A percentile compares a stretch with the other conserved stretches of the same genome.
These are phyloP conservation scores for Lanmaoa rubissima DNA, from an alignment of 768 basidiomycete species.

Conservation along the genomic window DNA sequence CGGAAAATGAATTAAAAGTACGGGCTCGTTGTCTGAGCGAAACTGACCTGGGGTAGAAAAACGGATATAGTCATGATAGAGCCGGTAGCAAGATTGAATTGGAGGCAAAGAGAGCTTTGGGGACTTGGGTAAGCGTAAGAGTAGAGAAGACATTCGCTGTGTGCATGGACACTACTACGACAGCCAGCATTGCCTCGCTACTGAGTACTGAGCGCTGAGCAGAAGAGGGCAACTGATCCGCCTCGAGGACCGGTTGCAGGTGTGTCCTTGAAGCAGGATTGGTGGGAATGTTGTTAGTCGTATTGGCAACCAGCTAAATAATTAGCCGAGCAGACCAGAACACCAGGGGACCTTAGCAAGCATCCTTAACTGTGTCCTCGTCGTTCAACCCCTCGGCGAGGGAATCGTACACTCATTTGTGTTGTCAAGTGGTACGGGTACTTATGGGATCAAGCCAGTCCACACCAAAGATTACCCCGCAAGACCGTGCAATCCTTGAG, in stretches of 20 bases:
- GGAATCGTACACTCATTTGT: not conserved
- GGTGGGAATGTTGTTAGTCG: conserved; percentile 17
- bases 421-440: not conserved
- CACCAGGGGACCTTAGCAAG: not conserved
- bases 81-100: conserved; percentile 21
- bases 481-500: conserved; percentile 96
- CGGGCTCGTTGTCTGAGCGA: conserved; percentile 2
- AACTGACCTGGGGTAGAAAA: conserved; percentile 44
- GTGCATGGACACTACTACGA: conserved; percentile 23
- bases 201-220: conserved; percentile 4
- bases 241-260: conserved; percentile 14
- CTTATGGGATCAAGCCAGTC: conserved; percentile 73
- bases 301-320: not conserved
- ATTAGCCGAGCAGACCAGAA: not conserved
- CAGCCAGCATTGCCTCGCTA: conserved; percentile 31
- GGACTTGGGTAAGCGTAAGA: conserved; percentile 21
- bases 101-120: conserved; percentile 8
- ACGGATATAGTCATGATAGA: conserved; percentile 73
- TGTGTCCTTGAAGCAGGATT: not conserved
- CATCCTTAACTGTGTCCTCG: not conserved
- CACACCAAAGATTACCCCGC: conserved; percentile 83
- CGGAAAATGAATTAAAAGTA: conserved; percentile 7
- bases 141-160: conserved; percentile 30
- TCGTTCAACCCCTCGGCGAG: not conserved
- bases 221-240: conserved; percentile 2